Evolutionary conservation across 805 yeast genomes (phyloP).

Genomic region (Zygosaccharomyces gambellarensis): DNA sequence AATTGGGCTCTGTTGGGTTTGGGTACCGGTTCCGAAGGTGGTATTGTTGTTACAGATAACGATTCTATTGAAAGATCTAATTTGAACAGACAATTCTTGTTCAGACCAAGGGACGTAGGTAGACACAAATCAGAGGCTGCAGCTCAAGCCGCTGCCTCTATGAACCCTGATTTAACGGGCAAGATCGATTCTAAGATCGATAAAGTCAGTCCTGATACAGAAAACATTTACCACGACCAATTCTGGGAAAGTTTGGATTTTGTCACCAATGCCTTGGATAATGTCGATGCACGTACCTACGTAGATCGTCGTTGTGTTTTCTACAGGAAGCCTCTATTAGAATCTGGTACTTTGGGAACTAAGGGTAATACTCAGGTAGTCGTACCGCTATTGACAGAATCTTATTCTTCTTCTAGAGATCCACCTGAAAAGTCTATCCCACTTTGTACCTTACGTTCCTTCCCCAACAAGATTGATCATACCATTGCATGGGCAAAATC

Average conservation of each 20-base stretch:
- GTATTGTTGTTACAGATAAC: constrained; percentile 81
- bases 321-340: constrained; percentile 83
- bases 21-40: constrained; percentile 87
- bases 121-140: constrained; percentile 86
- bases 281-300: constrained; percentile 95
- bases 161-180: constrained; percentile 81
- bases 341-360: constrained; percentile 96
- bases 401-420: constrained; percentile 93
- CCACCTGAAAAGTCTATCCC: constrained; percentile 99
- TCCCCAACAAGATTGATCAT: constrained; percentile 97
- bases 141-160: constrained; percentile 70
- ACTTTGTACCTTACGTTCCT: constrained; percentile 91
- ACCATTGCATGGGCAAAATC: constrained; percentile 99
- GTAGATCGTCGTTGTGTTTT: constrained; percentile 96
- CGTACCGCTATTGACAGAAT: constrained; percentile 88
- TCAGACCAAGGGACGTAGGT: constrained; percentile 93
- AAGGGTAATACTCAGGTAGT: constrained; percentile 98
- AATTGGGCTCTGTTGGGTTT: constrained; percentile 97
- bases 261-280: constrained; percentile 95
- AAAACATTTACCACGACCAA: constrained; percentile 71
- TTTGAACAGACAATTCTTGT: constrained; percentile 91
- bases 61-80: constrained; percentile 95
- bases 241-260: constrained; percentile 84
- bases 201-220: constrained; percentile 92
- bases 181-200: constrained; percentile 74